Evolutionary conservation across 2,329 filamentous ascomycete genomes (phyloP), one percentile per base, ranked within the genome.

Genomic region (Lecanicillium sp.): DNA sequence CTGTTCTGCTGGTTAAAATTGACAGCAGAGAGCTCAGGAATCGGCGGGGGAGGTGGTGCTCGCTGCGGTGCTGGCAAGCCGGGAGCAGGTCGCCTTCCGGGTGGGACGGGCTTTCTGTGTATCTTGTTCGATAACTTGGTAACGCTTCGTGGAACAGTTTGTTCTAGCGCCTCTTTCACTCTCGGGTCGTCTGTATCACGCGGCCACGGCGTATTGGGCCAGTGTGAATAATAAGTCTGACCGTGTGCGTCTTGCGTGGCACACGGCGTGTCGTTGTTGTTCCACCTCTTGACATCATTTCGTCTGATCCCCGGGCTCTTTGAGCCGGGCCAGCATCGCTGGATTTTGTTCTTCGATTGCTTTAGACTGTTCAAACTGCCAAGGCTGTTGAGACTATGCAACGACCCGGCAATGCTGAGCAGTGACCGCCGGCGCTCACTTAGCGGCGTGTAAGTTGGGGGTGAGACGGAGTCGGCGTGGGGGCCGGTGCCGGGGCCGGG

Each of bases 371-470:
- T 13, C 9, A 31, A n/a, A 14, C 20, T 36, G 29, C 38, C 33
- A 4, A 35, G 33, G 9, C 28, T 37, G 22, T 25, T 25, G 28
- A 41, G 20, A 29, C 29, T 29, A 11, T 41, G 33, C 18, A 33
- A 15, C 12, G 14, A 15, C 8, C 29, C 29, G 13, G 29, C 12
- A 16, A 41, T 33, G 38, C 38, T 41, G 33, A 37, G 32, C 29
- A 41, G 38, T n/a, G 38, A 41, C 28, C 38, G 33, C 3, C 38
- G 38, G 19, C 38, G 38, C 33, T 41, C 38, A 25, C 33, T 41
- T 5, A 34, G n/a, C 5, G 38, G 38, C 34, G 38, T 36, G 33
- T 37, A 37, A 37, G 34, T 37, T 7, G 33, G 22, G 11, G 22
- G 22, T 11, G 22, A 25, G 22, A 25, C 22, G 22, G 22, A 7